phyloP scores from a whole-genome alignment of 306 rosid species.

The peach (Prunus persica) region DNA sequence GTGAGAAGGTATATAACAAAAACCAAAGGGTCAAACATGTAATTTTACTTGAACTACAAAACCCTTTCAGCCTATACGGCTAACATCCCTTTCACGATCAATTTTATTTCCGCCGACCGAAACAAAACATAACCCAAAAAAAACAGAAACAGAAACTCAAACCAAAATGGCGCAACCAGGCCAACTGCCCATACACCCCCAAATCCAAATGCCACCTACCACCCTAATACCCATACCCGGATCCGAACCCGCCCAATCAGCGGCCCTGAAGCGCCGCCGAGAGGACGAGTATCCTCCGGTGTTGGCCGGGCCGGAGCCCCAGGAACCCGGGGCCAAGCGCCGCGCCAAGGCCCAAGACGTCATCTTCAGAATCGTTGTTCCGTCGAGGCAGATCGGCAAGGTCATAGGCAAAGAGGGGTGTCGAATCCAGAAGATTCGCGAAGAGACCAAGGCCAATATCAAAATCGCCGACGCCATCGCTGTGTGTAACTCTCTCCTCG shows the following conservation, averaged over 20 bases:
- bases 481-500: constrained; percentile 30
- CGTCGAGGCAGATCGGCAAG: constrained; percentile 92
- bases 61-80: no score
- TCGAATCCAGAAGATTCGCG: constrained; percentile 86
- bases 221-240: constrained; percentile 24
- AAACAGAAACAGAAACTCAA: background rate
- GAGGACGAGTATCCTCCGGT: constrained; percentile 46
- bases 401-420: constrained; percentile 92
- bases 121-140: background rate
- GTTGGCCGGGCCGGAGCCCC: constrained; percentile 11
- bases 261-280: constrained; percentile 67
- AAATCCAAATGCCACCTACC: constrained; percentile 15
- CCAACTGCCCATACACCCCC: constrained; percentile 54
- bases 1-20: no score
- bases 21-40: no score
- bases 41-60: no score
- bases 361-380: constrained; percentile 75
- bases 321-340: constrained; percentile 54
- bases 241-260: constrained; percentile 29
- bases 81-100: background rate
- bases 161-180: constrained; percentile 60
- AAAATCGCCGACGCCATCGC: constrained; percentile 84
- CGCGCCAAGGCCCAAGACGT: constrained; percentile 66
- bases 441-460: constrained; percentile 66
- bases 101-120: background rate